A percentile compares a stretch with the other conserved stretches of the same genome.
phyloP scores from a whole-genome alignment of 176 grass and related monocot genomes.

The Areca catechu region DNA sequence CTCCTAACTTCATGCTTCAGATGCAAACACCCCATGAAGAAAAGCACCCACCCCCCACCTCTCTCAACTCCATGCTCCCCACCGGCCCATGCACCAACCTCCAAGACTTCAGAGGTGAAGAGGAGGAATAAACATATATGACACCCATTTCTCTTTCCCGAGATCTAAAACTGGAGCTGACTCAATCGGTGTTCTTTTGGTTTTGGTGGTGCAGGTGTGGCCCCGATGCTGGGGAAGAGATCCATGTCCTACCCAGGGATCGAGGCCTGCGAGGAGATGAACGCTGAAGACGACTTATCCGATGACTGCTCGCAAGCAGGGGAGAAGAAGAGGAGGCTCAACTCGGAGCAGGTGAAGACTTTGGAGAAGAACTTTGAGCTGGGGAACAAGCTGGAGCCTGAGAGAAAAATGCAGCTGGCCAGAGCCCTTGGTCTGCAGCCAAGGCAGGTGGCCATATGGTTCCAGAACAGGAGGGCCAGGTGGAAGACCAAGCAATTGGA shows the following conservation, averaged over 20 bases:
- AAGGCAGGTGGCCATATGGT: conserved; percentile 90
- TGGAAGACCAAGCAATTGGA: conserved; percentile 95
- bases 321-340: conserved; percentile 95
- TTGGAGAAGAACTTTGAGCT: conserved; percentile 96
- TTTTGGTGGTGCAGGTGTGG: conserved; percentile 39
- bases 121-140: neutral
- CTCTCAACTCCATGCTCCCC: conserved; percentile 27
- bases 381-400: conserved; percentile 82
- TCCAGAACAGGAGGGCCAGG: conserved; percentile 77
- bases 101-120: conserved; percentile 56
- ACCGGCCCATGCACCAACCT: conserved; percentile 52
- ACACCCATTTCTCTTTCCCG: neutral
- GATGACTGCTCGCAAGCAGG: conserved; percentile 77
- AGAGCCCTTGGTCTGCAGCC: conserved; percentile 66
- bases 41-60: conserved; percentile 24
- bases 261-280: conserved; percentile 21
- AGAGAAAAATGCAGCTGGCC: conserved; percentile 77
- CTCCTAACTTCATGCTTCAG: conserved; percentile 79
- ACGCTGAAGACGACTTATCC: conserved; percentile 66
- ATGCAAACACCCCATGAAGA: conserved; percentile 67
- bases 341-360: conserved; percentile 92
- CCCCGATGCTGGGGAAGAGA: conserved; percentile 67
- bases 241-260: conserved; percentile 45
- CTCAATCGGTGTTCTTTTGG: neutral
- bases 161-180: neutral